Conservation (phyloP, 2,329 filamentous ascomycete genomes). For the Fusarium albidum region DNA sequence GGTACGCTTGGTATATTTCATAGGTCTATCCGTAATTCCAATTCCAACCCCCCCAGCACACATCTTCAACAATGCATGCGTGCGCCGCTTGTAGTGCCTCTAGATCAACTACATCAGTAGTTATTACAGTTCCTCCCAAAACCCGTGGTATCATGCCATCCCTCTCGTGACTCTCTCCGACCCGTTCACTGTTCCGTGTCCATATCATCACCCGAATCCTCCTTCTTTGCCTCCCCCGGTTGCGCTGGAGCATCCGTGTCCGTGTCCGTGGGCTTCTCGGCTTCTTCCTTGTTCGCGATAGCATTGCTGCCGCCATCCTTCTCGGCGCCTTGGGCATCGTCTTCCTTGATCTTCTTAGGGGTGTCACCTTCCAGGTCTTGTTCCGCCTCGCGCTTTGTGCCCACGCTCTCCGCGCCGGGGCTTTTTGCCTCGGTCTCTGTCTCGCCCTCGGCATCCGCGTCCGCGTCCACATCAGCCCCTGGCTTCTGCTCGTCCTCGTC, state of each 20-base stretch:
- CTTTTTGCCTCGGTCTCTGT: constrained; percentile 45
- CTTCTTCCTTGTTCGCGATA: constrained; percentile 7
- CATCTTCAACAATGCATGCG: background rate
- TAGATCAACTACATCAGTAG: background rate
- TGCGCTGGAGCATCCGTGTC: constrained; percentile 17
- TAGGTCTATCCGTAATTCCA: no score
- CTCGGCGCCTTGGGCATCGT: constrained; percentile 49
- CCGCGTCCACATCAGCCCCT: constrained; percentile 26
- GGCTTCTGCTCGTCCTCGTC: constrained; percentile 37
- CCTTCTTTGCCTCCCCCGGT: constrained; percentile 32
- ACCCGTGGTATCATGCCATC: constrained; percentile 19
- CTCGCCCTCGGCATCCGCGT: constrained; percentile 32
- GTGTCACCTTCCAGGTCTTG: constrained; percentile 52
- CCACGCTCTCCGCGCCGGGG: constrained; percentile 44
- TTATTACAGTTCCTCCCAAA: constrained; percentile 4
- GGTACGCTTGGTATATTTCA: no score
- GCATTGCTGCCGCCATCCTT: constrained; percentile 37
- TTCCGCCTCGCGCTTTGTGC: constrained; percentile 65
- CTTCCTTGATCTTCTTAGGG: constrained; percentile 61
- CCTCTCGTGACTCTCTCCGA: constrained; percentile 1
- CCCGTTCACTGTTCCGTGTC: constrained; percentile 34
- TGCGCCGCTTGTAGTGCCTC: background rate
- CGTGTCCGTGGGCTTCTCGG: no score
- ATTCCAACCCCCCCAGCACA: background rate
- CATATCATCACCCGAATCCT: constrained; percentile 36